These are phyloP conservation scores for Eutrema salsugineum DNA, from an alignment of 441 rosid genomes.

Conservation along the genomic window DNA sequence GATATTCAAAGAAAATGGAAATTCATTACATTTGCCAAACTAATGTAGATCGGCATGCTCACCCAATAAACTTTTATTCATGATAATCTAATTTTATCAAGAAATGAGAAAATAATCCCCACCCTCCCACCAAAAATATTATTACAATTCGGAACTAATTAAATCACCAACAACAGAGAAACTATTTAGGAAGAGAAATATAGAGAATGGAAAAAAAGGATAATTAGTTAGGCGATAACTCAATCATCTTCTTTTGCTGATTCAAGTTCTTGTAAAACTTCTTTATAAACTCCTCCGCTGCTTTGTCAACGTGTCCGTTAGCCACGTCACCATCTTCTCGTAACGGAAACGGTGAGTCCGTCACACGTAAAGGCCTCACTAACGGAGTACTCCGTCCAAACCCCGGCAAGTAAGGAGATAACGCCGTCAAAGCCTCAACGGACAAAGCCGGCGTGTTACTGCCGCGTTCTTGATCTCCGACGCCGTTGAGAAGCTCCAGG, in stretches of 20 bases:
- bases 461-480: slow-evolving; percentile 13
- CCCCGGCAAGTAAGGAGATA: slow-evolving; percentile 64
- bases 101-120: slow-evolving; percentile 16
- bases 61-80: neutral
- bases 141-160: slow-evolving; percentile 16
- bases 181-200: neutral
- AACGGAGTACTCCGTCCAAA: slow-evolving; percentile 55
- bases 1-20: neutral
- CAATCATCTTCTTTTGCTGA: slow-evolving; percentile 41
- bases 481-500: slow-evolving; percentile 51
- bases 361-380: slow-evolving; percentile 73
- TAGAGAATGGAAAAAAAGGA: neutral
- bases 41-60: neutral
- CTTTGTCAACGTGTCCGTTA: slow-evolving; percentile 59
- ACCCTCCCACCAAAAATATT: slow-evolving; percentile 18
- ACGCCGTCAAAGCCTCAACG: slow-evolving; percentile 40
- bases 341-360: slow-evolving; percentile 95
- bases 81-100: slow-evolving; percentile 12
- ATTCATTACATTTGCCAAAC: neutral
- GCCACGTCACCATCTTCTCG: slow-evolving; percentile 43
- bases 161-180: neutral
- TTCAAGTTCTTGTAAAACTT: slow-evolving; percentile 67
- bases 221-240: slow-evolving; percentile 12
- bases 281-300: slow-evolving; percentile 76
- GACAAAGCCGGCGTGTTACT: slow-evolving; percentile 22